phyloP scores from a whole-genome alignment of 1,139 yeast genomes.

The Saccharomyces hybrid region DNA sequence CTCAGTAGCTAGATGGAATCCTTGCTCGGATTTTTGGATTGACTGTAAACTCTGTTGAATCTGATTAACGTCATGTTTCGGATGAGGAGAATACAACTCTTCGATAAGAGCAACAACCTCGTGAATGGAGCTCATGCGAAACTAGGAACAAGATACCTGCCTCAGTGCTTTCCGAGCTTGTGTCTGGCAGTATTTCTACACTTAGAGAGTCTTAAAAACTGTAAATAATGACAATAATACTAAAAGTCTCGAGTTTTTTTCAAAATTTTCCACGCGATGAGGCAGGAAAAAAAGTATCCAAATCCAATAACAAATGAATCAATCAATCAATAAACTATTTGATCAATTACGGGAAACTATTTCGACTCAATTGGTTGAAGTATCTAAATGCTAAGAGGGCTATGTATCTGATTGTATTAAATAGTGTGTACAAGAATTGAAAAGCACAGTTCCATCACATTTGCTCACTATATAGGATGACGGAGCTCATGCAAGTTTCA shows the following conservation, averaged over 20 bases:
- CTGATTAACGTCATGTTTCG: constrained; percentile 36
- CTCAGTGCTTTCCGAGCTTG: neutral
- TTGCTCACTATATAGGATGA: constrained; percentile 19
- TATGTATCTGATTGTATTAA: neutral
- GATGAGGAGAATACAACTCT: constrained; percentile 24
- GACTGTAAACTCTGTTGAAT: constrained; percentile 48
- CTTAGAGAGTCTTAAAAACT: neutral
- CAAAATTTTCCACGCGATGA: neutral
- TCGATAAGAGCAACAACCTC: constrained; percentile 27
- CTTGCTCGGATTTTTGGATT: constrained; percentile 48
- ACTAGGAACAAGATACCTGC: neutral
- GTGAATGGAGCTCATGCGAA: constrained; percentile 15
- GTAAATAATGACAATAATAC: neutral
- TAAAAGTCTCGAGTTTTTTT: neutral
- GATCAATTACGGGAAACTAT: neutral
- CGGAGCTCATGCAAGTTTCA: constrained; percentile 26
- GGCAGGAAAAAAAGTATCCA: neutral
- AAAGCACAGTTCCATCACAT: constrained; percentile 4
- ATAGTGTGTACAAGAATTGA: neutral
- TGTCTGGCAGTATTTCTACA: neutral
- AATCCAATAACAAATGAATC: neutral
- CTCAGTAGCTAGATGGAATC: constrained; percentile 44
- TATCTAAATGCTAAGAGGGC: neutral
- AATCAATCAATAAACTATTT: neutral
- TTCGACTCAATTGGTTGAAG: neutral